These are phyloP conservation scores for Dictyostelium capitatum DNA, from an alignment of 78 protist genomes.

Conservation along the genomic window DNA sequence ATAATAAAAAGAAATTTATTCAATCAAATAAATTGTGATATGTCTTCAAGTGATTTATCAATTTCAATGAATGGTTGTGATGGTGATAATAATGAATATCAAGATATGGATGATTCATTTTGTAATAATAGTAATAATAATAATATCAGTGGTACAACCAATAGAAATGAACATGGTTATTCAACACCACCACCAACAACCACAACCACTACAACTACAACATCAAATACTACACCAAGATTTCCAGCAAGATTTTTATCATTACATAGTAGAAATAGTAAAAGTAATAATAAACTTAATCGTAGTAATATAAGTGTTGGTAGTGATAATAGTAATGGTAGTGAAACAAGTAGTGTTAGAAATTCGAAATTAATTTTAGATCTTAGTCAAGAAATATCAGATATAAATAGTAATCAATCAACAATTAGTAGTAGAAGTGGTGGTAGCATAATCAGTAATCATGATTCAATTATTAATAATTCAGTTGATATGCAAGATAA, in stretches of 20 bases:
- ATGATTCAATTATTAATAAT: not conserved
- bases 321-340: not conserved
- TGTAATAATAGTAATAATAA: constrained; percentile 1
- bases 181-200: not conserved
- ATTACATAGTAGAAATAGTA: not conserved
- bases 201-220: not conserved
- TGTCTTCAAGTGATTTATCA: not conserved
- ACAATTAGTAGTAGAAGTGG: not conserved
- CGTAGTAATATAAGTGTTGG: not conserved
- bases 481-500: constrained; percentile 16
- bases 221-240: not conserved
- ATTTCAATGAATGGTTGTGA: not conserved
- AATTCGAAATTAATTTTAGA: constrained; percentile 14
- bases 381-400: not conserved
- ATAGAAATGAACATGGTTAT: not conserved
- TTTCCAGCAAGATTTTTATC: constrained; percentile 1
- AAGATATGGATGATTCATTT: constrained; percentile 13
- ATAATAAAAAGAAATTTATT: constrained; percentile 6
- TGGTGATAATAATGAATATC: not conserved
- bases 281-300: not conserved
- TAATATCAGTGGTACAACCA: not conserved
- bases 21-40: constrained; percentile 9
- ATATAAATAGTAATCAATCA: constrained; percentile 4
- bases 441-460: not conserved
- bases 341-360: not conserved